Conservation (phyloP, 129 eudicot species). For the Centaurea solstitialis region DNA sequence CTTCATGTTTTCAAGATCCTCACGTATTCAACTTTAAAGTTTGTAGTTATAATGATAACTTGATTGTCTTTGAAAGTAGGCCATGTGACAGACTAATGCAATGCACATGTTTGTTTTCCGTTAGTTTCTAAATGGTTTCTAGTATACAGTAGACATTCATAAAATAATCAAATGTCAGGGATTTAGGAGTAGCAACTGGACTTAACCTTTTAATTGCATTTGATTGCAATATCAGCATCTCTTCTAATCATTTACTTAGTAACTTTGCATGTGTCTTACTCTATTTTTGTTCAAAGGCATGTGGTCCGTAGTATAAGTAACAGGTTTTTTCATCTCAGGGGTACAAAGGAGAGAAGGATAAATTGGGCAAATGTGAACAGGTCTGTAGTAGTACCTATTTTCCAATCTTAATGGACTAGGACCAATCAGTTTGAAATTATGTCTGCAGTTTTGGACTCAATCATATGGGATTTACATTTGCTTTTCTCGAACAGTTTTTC, state of each 20-base stretch:
- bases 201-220: background rate
- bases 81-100: background rate
- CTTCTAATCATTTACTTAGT: background rate
- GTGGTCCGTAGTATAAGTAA: background rate
- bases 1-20: too few relatives aligned
- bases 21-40: too few relatives aligned
- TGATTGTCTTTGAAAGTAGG: background rate
- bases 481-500: slow-evolving; percentile 67
- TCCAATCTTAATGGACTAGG: background rate
- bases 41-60: background rate
- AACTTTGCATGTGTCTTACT: slow-evolving; percentile 1
- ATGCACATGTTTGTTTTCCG: background rate
- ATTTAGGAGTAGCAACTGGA: background rate
- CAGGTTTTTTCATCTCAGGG: slow-evolving; percentile 48
- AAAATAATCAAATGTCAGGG: background rate
- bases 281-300: background rate
- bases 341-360: slow-evolving; percentile 83
- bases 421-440: background rate
- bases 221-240: background rate
- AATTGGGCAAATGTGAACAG: slow-evolving; percentile 95
- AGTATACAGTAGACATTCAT: background rate
- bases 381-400: slow-evolving; percentile 35
- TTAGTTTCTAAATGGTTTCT: background rate
- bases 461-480: background rate
- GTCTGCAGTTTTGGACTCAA: background rate